Conservation (phyloP, 805 yeast genomes). For the Kockiozyma suomiensis region DNA sequence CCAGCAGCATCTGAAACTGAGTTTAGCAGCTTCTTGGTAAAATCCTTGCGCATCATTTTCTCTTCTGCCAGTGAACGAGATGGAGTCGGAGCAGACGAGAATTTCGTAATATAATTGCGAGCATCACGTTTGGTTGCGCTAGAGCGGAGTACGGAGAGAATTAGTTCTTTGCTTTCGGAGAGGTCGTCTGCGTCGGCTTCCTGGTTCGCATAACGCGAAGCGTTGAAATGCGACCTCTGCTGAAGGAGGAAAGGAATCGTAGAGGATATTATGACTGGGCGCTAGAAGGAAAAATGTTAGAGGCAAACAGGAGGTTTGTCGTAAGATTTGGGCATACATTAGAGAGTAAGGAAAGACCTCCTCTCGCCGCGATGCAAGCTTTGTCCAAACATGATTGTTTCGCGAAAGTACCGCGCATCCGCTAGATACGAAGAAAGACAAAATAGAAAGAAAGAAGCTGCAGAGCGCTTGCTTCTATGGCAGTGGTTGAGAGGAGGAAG, state of each 20-base stretch:
- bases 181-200: conserved; percentile 9
- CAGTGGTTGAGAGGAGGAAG: neutral
- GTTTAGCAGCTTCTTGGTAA: conserved; percentile 41
- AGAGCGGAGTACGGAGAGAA: conserved; percentile 81
- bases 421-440: neutral
- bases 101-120: conserved; percentile 72
- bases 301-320: no score
- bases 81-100: conserved; percentile 48
- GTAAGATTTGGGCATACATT: neutral
- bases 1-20: conserved; percentile 32
- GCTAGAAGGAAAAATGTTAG: no score
- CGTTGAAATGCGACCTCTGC: conserved; percentile 2
- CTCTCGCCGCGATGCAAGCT: neutral
- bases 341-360: neutral
- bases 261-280: neutral
- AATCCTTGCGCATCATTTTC: conserved; percentile 45
- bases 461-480: no score
- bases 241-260: neutral
- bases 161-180: conserved; percentile 50
- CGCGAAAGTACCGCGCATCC: conserved; percentile 1
- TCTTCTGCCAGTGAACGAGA: conserved; percentile 39
- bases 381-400: conserved; percentile 1
- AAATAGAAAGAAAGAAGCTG: neutral
- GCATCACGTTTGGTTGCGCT: conserved; percentile 96
- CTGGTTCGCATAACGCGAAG: conserved; percentile 4